phyloP scores from a whole-genome alignment of 768 basidiomycete species.

The Mycena epipterygia region DNA sequence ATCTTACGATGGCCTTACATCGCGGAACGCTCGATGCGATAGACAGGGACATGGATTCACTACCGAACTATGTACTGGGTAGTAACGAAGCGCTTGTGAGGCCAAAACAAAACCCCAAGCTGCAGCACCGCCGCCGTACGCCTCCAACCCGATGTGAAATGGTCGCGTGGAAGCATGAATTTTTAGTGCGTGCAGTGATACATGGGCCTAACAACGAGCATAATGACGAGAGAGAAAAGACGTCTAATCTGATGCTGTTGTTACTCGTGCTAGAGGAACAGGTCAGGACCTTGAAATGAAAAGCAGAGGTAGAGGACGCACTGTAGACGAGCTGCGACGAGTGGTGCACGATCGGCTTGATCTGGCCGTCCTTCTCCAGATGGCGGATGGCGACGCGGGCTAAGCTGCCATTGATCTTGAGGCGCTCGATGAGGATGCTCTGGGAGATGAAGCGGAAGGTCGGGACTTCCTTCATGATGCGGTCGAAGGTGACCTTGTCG shows the following conservation, averaged over 20 bases:
- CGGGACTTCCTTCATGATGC: slow-evolving; percentile 98
- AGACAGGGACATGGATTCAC: too few relatives aligned
- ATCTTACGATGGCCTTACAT: too few relatives aligned
- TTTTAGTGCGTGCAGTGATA: slow-evolving; percentile 44
- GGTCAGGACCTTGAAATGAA: neutral
- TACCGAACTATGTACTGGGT: too few relatives aligned
- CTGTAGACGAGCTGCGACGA: slow-evolving; percentile 96
- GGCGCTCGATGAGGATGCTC: slow-evolving; percentile 97
- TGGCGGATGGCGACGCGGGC: slow-evolving; percentile 93
- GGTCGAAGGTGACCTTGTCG: slow-evolving; percentile 94
- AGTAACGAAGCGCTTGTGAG: too few relatives aligned
- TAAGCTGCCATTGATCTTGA: slow-evolving; percentile 96
- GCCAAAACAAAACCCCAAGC: too few relatives aligned
- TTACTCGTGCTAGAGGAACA: slow-evolving; percentile 59
- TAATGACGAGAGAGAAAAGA: slow-evolving; percentile 37
- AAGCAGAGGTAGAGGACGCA: slow-evolving; percentile 58
- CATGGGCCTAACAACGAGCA: slow-evolving; percentile 51
- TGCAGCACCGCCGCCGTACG: too few relatives aligned
- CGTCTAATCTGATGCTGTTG: slow-evolving; percentile 61
- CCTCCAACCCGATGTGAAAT: neutral
- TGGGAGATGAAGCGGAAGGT: slow-evolving; percentile 99
- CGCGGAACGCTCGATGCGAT: too few relatives aligned
- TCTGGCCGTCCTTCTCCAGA: slow-evolving; percentile 93
- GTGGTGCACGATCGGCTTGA: slow-evolving; percentile 98
- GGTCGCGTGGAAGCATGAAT: slow-evolving; percentile 46